Evolutionary conservation across 352 stramenopile genomes (phyloP), one percentile per base, ranked within the genome.

Genomic region (Phytophthora hybrid): DNA sequence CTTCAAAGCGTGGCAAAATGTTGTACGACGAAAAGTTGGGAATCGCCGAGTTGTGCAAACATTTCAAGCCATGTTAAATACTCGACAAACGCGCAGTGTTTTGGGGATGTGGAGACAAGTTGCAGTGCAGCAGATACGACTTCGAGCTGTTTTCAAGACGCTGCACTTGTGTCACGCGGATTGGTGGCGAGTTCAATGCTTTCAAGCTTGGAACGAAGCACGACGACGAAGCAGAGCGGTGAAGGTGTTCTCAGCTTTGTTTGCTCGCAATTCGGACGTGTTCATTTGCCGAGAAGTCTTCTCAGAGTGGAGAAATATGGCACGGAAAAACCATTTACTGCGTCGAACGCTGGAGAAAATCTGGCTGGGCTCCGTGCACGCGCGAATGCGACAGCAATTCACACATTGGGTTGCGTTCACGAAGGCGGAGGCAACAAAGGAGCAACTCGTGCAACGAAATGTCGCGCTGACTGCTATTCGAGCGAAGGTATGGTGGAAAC

Each of bases 311-410:
- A 67, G 59, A 47, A 66, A 56, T 9, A 18, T 77, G 6, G 54
- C 66, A 10, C 67, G 59, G 37, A 73, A 41, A 47, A 76, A 71
- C 4, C 29, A 65, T 5, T 70, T 89, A 2, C 60, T 92, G 2
- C 63, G 80, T 6, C 71, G 64, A 16, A 82, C 69, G 8, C 31
- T 86, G 0, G 71, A 83, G 29, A 60, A 73, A 44, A 80, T 89
- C 19, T 84, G 78, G 76, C 32, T 88, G 7, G 56, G 41, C 2
- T 83, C 81, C n/a, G 69, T 90, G 1, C 76, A 81, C 44, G 44
- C 57, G 0, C 75, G 73, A 19, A 64, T 90, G 65, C 55, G 57
- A 32, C 34, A 81, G 10, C 63, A 74, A n/a, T 88, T 91, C 49
- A 46, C 6, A 1, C 66, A 60, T 21, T 93, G 85, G 85, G 41